Evolutionary conservation across 306 rosid species (phyloP).

Genomic region (Luffa acutangula): DNA sequence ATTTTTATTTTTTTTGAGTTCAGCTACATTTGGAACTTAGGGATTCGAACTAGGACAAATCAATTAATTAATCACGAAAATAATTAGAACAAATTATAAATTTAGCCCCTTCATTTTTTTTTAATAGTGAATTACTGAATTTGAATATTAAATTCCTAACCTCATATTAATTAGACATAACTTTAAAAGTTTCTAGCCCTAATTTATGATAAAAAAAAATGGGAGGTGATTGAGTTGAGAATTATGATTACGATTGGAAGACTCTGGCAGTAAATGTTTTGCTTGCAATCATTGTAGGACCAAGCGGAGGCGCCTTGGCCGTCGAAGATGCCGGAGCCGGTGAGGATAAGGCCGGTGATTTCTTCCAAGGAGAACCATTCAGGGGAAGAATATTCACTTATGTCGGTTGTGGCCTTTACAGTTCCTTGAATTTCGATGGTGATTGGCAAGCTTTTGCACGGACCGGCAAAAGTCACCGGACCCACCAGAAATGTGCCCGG

Average conservation of each 20-base stretch:
- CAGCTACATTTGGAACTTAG: too few species aligned
- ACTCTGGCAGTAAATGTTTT: conserved; percentile 9
- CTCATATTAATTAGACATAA: too few species aligned
- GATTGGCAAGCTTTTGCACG: conserved; percentile 48
- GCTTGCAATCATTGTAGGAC: conserved; percentile 21
- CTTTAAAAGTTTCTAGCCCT: too few species aligned
- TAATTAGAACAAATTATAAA: too few species aligned
- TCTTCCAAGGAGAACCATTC: conserved; percentile 48
- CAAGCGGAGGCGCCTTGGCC: conserved; percentile 51
- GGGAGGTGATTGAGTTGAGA: background rate
- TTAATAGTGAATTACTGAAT: too few species aligned
- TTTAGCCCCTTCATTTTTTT: too few species aligned
- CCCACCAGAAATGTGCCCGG: conserved; percentile 32
- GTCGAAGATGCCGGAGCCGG: conserved; percentile 50
- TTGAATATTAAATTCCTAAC: too few species aligned
- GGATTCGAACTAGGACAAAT: too few species aligned
- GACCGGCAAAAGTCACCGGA: conserved; percentile 51
- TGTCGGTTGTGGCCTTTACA: conserved; percentile 34
- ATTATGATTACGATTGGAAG: conserved; percentile 35
- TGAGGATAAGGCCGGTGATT: conserved; percentile 28
- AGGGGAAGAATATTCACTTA: conserved; percentile 27
- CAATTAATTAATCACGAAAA: too few species aligned
- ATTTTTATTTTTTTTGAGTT: too few species aligned
- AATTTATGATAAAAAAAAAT: background rate
- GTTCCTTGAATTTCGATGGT: conserved; percentile 35